phyloP scores from a whole-genome alignment of 768 basidiomycete genomes.

The Plicaturopsis crispa region DNA sequence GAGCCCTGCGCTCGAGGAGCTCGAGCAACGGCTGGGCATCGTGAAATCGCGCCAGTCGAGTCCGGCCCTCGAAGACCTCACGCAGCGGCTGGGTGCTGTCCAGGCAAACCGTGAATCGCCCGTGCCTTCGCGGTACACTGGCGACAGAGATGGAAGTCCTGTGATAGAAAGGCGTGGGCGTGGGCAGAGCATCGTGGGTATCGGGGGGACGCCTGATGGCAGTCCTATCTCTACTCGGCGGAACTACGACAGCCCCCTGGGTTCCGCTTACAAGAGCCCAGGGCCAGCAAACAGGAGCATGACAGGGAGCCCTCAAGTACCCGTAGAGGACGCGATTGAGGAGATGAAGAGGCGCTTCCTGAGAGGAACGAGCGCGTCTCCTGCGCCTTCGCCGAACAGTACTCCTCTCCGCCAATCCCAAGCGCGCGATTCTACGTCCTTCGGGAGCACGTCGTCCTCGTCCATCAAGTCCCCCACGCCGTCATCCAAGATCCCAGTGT shows the following conservation, averaged over 20 bases:
- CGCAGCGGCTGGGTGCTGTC: constrained; percentile 33
- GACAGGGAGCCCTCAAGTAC: too few species aligned
- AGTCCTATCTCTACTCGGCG: too few species aligned
- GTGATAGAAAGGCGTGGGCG: constrained; percentile 17
- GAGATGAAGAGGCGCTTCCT: constrained; percentile 59
- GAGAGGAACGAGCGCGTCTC: too few species aligned
- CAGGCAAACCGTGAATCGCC: constrained; percentile 23
- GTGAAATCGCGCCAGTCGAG: constrained; percentile 45
- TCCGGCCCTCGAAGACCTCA: constrained; percentile 44
- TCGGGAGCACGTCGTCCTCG: constrained; percentile 11
- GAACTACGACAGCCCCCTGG: too few species aligned
- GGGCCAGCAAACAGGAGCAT: too few species aligned
- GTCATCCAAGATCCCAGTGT: constrained; percentile 20
- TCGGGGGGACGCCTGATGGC: background rate
- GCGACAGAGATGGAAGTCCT: constrained; percentile 16
- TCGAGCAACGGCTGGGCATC: constrained; percentile 55
- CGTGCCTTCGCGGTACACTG: constrained; percentile 2
- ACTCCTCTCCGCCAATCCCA: constrained; percentile 2
- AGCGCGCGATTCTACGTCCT: constrained; percentile 2
- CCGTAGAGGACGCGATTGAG: constrained; percentile 45
- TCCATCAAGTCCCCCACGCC: constrained; percentile 15
- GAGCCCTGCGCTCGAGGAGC: constrained; percentile 58
- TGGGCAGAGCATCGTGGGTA: constrained; percentile 10
- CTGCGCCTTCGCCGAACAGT: constrained; percentile 12
- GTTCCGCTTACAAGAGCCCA: too few species aligned